Evolutionary conservation across 2,329 filamentous ascomycete species (phyloP), one percentile per base, ranked within the genome.

Genomic region (Fusarium sp.): DNA sequence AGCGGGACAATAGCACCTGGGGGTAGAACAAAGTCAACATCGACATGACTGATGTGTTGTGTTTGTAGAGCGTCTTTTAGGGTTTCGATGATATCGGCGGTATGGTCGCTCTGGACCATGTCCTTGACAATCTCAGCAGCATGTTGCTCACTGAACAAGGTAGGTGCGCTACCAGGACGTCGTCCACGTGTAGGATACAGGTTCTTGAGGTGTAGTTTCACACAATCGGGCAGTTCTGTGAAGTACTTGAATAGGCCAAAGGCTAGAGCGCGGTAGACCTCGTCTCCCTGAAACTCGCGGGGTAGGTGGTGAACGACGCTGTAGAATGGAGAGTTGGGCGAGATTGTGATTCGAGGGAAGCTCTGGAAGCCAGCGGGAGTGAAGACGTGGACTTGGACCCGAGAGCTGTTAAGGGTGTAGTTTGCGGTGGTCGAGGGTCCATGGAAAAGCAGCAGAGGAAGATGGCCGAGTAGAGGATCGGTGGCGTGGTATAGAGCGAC

Each of bases 181-280:
- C 86, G 84, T 22, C 83, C 83, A 72, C 84, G 79, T 15, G 84
- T 82, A 37, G 85, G 84, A 69, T 87, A 88, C 37, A 82, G 79
- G 71, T 84, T 84, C 70, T 84, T 88, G 78, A 97, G 85, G 63
- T 88, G 85, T 73, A 84, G 84, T 82, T 93, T 97, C 75, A 94
- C 90, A 37, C 86, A 83, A 55, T 91, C 87, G 22, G 94, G 89
- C 52, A 99, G 84, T 80, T 98, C 95, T 64, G 88, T 87, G 77
- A 97, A 98, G 83, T 97, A 99, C 78, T 97, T 97, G 83, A 91
- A 91, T 71, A 99, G 84, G 57, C 93, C 94, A 79, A 98, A 97
- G 47, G 95, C 96, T 56, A 99, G 85, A 19, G 91, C 96, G 45
- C 96, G 90, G 80, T 92, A 96, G 68, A 97, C 85, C 79, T 98